A percentile compares a stretch with the other conserved stretches of the same genome.
Conservation (phyloP, 371 early-diverging fungal species). For the Aphelidium insulamus region DNA sequence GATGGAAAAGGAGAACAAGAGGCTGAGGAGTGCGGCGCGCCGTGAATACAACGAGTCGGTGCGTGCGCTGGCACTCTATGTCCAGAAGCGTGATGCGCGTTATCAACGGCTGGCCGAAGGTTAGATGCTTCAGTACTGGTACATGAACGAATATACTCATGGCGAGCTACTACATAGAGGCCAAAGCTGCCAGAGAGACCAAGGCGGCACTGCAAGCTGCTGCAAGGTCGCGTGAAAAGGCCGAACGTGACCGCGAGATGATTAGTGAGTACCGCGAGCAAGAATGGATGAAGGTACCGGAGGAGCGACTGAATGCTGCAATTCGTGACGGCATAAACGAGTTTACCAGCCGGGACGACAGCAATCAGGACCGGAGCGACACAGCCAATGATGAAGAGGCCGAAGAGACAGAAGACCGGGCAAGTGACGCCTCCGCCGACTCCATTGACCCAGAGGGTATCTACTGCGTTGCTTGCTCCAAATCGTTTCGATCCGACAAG, state of each 20-base stretch:
- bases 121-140: too few relatives aligned
- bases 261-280: slow-evolving; percentile 28
- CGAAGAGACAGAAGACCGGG: slow-evolving; percentile 13
- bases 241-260: too few relatives aligned
- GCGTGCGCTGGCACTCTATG: slow-evolving; percentile 15
- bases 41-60: slow-evolving; percentile 71
- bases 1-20: slow-evolving; percentile 83
- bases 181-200: slow-evolving; percentile 10
- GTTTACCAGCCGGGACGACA: too few relatives aligned
- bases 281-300: slow-evolving; percentile 29
- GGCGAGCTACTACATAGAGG: too few relatives aligned
- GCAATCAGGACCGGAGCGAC: background rate
- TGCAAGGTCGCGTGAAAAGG: background rate
- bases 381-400: slow-evolving; percentile 11
- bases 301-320: slow-evolving; percentile 3
- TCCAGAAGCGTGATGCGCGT: slow-evolving; percentile 39
- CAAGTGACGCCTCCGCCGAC: background rate
- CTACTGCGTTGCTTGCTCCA: slow-evolving; percentile 63
- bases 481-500: slow-evolving; percentile 43
- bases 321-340: too few relatives aligned
- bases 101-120: too few relatives aligned
- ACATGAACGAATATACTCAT: too few relatives aligned
- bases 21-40: slow-evolving; percentile 52
- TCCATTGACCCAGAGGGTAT: too few relatives aligned
- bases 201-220: slow-evolving; percentile 4